phyloP scores from a whole-genome alignment of 495 filamentous ascomycete genomes.

The Pseudomonodictys pantanalensis region DNA sequence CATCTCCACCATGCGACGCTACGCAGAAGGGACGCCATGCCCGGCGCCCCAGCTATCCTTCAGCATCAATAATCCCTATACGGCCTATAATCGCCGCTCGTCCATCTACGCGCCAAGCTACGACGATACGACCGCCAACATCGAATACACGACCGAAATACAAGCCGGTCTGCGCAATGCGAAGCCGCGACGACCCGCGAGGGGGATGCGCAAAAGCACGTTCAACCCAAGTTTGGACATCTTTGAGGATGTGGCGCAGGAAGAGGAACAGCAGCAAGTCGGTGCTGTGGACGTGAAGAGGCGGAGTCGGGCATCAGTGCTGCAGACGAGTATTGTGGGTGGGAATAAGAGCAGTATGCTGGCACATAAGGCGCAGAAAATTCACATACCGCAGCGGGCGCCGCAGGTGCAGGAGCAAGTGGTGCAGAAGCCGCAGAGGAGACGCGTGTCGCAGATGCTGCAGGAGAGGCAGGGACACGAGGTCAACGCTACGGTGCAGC shows the following conservation, averaged over 20 bases:
- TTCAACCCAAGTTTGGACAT: constrained; percentile 30
- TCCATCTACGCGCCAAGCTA: constrained; percentile 27
- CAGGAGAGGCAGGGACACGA: constrained; percentile 7
- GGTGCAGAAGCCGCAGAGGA: constrained; percentile 12
- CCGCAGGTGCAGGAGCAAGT: constrained; percentile 11
- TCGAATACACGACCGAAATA: constrained; percentile 34
- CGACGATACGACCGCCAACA: constrained; percentile 25
- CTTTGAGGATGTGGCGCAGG: constrained; percentile 33
- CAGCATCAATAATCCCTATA: constrained; percentile 21
- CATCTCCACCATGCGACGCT: constrained; percentile 15
- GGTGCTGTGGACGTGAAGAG: constrained; percentile 4
- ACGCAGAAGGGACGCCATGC: constrained; percentile 30
- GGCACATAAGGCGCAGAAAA: constrained; percentile 29
- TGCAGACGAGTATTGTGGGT: neutral
- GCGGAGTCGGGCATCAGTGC: constrained; percentile 12
- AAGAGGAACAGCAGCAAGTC: constrained; percentile 27
- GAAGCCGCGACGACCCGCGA: constrained; percentile 29
- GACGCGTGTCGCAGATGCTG: constrained; percentile 31
- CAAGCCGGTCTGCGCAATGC: constrained; percentile 16
- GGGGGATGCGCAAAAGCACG: constrained; percentile 3
- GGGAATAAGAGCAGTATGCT: constrained; percentile 24
- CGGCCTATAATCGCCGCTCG: constrained; percentile 12
- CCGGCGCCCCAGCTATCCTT: constrained; percentile 30
- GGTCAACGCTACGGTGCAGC: constrained; percentile 15
- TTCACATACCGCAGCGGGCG: constrained; percentile 14